phyloP scores from a whole-genome alignment of 495 filamentous ascomycete species.

The Aspergillus taichungensis region DNA sequence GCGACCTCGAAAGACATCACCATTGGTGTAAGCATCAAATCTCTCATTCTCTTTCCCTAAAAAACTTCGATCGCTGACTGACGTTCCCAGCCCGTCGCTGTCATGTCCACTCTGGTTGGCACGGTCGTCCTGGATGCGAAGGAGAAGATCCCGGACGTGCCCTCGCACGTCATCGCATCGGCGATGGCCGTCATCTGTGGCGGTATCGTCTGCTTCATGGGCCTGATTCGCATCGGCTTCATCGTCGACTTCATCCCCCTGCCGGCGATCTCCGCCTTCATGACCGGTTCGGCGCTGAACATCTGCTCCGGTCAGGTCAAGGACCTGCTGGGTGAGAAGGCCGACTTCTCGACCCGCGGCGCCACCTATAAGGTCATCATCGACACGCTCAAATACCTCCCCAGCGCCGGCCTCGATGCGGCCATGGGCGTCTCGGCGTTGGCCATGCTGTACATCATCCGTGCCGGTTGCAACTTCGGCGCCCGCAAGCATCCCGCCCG shows the following conservation, averaged over 20 bases:
- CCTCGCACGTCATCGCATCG: constrained; percentile 59
- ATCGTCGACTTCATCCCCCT: constrained; percentile 95
- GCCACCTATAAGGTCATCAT: constrained; percentile 81
- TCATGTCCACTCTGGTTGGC: constrained; percentile 85
- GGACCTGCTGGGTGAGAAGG: constrained; percentile 73
- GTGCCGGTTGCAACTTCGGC: constrained; percentile 53
- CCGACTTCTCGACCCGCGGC: constrained; percentile 60
- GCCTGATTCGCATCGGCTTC: constrained; percentile 73
- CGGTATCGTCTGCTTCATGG: constrained; percentile 72
- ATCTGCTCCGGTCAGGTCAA: constrained; percentile 87
- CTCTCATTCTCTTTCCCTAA: not conserved
- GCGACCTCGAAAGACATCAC: constrained; percentile 99
- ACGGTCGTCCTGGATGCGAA: constrained; percentile 59
- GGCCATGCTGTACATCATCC: constrained; percentile 73
- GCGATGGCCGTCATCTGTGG: constrained; percentile 74
- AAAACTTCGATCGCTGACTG: not conserved
- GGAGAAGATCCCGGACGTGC: constrained; percentile 48
- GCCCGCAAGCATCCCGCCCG: constrained; percentile 62
- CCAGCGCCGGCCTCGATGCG: constrained; percentile 61
- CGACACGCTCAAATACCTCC: constrained; percentile 72
- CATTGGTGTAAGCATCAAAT: constrained; percentile 77
- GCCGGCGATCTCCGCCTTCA: constrained; percentile 87
- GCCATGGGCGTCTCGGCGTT: constrained; percentile 85
- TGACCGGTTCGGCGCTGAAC: constrained; percentile 93
- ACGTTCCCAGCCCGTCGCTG: constrained; percentile 71